Conservation (phyloP, 345 rosid species). For the Hibiscus syriacus region DNA sequence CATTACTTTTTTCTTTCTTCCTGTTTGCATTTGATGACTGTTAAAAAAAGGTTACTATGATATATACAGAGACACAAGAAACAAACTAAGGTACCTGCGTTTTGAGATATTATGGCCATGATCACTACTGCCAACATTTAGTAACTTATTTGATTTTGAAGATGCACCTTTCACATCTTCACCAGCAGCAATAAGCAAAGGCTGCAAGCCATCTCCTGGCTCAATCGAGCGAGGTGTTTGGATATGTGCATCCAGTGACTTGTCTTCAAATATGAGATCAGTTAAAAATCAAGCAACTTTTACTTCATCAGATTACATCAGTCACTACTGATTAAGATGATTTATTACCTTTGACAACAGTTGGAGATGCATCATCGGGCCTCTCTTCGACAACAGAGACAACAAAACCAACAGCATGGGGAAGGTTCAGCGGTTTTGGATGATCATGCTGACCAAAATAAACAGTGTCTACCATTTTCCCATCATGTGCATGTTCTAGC, state of each 20-base stretch:
- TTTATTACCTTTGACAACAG: slow-evolving; percentile 45
- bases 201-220: slow-evolving; percentile 28
- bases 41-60: slow-evolving; percentile 6
- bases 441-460: slow-evolving; percentile 81
- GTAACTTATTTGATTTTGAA: slow-evolving; percentile 39
- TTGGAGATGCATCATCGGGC: slow-evolving; percentile 26
- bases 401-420: slow-evolving; percentile 34
- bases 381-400: slow-evolving; percentile 45
- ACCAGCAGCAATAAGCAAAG: slow-evolving; percentile 23
- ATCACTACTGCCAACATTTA: slow-evolving; percentile 34
- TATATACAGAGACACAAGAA: neutral
- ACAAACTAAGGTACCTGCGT: slow-evolving; percentile 42
- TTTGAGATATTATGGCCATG: slow-evolving; percentile 48
- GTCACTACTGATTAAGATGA: slow-evolving; percentile 5
- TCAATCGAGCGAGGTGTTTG: slow-evolving; percentile 27
- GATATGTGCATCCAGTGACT: slow-evolving; percentile 33
- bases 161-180: slow-evolving; percentile 35
- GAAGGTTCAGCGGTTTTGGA: slow-evolving; percentile 46
- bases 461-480: slow-evolving; percentile 54
- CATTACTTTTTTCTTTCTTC: slow-evolving; percentile 51
- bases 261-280: slow-evolving; percentile 30
- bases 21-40: slow-evolving; percentile 30
- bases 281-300: slow-evolving; percentile 9
- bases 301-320: neutral
- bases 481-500: slow-evolving; percentile 65